A percentile compares a stretch with the other conserved stretches of the same genome.
Conservation (phyloP, 768 basidiomycete genomes). For the Calocybe indica region DNA sequence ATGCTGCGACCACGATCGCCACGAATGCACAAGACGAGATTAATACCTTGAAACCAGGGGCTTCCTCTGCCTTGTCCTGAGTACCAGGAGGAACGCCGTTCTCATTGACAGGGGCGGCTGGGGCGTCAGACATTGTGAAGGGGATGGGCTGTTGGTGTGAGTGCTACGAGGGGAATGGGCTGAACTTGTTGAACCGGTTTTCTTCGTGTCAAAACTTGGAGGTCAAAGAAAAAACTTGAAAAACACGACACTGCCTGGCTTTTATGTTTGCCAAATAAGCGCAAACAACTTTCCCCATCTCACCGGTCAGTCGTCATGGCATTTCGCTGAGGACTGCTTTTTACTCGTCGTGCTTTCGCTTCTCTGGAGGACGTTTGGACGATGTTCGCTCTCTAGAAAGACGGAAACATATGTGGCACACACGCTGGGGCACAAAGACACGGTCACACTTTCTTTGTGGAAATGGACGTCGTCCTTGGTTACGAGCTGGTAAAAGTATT, state of each 20-base stretch:
- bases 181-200: constrained; percentile 79
- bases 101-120: constrained; percentile 76
- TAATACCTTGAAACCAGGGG: constrained; percentile 73
- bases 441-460: too few relatives aligned
- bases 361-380: too few relatives aligned
- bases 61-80: constrained; percentile 68
- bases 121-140: constrained; percentile 85
- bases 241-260: constrained; percentile 14
- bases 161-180: constrained; percentile 33
- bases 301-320: constrained; percentile 39
- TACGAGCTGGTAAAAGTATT: not conserved
- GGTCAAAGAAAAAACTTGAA: constrained; percentile 44
- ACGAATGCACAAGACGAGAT: constrained; percentile 7
- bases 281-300: constrained; percentile 17
- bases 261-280: constrained; percentile 25
- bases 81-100: constrained; percentile 80
- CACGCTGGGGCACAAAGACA: too few relatives aligned
- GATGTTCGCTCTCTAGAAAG: too few relatives aligned
- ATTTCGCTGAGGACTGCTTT: constrained; percentile 3
- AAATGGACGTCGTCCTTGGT: too few relatives aligned
- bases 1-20: not conserved
- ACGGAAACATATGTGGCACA: too few relatives aligned
- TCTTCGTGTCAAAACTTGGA: constrained; percentile 77
- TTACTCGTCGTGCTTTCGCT: too few relatives aligned
- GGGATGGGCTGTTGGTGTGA: constrained; percentile 49